These are phyloP conservation scores for Chlamydomonas reinhardtii DNA, from an alignment of 163 green algal genomes.

Conservation along the genomic window DNA sequence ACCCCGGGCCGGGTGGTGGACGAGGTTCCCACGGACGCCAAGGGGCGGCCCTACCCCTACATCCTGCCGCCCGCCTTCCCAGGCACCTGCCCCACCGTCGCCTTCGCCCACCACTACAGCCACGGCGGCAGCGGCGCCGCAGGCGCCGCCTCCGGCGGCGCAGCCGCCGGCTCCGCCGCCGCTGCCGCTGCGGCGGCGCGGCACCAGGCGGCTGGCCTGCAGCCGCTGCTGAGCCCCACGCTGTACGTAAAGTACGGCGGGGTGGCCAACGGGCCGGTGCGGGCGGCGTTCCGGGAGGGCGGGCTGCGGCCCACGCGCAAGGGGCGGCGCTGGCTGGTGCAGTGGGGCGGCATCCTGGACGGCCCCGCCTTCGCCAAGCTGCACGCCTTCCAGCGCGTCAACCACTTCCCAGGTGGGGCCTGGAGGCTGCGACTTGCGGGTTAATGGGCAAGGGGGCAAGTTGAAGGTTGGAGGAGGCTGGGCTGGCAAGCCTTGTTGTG, in stretches of 20 bases:
- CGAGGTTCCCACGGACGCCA: slow-evolving; percentile 50
- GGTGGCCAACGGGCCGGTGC: slow-evolving; percentile 71
- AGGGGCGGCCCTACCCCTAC: slow-evolving; percentile 57
- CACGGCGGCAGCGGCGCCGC: too few species aligned
- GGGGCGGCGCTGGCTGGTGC: slow-evolving; percentile 61
- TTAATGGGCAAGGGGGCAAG: too few species aligned
- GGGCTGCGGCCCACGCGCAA: slow-evolving; percentile 42
- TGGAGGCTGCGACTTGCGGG: not conserved
- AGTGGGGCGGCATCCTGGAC: slow-evolving; percentile 69
- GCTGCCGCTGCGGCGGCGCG: not conserved
- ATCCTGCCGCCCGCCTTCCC: slow-evolving; percentile 58
- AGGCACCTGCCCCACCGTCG: slow-evolving; percentile 59
- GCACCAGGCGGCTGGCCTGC: slow-evolving; percentile 43
- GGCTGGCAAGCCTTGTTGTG: too few species aligned
- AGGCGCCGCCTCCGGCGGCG: too few species aligned
- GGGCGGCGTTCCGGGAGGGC: slow-evolving; percentile 62
- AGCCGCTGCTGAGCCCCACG: slow-evolving; percentile 51
- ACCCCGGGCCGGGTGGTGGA: not conserved
- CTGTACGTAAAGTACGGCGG: slow-evolving; percentile 66
- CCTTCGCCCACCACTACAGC: slow-evolving; percentile 32
- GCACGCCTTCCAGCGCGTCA: slow-evolving; percentile 72
- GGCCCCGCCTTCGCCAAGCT: slow-evolving; percentile 54
- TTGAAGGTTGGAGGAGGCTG: too few species aligned
- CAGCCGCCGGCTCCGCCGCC: too few species aligned
- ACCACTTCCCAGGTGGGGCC: slow-evolving; percentile 78